These are phyloP conservation scores for Citrus mangshanensis DNA, from an alignment of 345 rosid species.

Conservation along the genomic window DNA sequence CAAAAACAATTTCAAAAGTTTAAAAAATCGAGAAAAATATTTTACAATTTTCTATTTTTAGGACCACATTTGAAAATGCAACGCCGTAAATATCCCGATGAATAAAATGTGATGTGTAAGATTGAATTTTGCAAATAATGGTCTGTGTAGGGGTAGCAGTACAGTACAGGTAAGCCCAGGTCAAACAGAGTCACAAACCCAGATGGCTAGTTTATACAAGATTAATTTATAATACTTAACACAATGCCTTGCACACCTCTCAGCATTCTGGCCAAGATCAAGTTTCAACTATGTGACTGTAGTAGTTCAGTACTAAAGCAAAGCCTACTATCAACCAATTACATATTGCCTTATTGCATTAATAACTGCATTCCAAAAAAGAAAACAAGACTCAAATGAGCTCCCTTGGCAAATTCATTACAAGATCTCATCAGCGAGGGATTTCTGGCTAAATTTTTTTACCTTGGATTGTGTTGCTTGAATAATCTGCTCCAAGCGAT, in stretches of 20 bases:
- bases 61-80: neutral
- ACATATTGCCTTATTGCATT: constrained; percentile 1
- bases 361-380: neutral
- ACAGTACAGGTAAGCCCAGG: neutral
- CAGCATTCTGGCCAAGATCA: neutral
- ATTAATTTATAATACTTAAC: neutral
- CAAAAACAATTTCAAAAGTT: too few relatives aligned
- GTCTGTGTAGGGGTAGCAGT: neutral
- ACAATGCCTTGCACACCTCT: neutral
- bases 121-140: too few relatives aligned
- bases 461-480: constrained; percentile 21
- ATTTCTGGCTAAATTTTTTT: constrained; percentile 25
- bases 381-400: neutral
- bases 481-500: constrained; percentile 18
- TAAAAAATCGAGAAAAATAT: too few relatives aligned
- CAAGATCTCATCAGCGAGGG: constrained; percentile 37
- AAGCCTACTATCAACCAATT: constrained; percentile 5
- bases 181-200: neutral
- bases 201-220: neutral
- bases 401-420: constrained; percentile 8
- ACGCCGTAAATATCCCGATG: neutral
- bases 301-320: neutral
- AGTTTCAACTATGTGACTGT: neutral
- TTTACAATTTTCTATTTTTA: neutral
- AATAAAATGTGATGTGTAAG: neutral